phyloP scores from a whole-genome alignment of 257 asterid species.

The Anisodus tanguticus region DNA sequence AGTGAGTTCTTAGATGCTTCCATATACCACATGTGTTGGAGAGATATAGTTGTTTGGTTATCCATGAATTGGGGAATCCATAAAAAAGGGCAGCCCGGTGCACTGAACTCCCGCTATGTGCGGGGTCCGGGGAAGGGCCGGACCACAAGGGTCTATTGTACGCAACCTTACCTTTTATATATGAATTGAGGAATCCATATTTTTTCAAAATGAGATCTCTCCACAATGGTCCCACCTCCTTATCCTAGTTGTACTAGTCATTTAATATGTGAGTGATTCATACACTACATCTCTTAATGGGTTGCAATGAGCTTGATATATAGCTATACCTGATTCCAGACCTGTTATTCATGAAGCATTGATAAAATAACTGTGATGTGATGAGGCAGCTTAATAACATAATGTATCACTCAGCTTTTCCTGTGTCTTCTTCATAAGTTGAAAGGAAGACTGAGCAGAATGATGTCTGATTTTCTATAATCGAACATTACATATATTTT shows the following conservation, averaged over 20 bases:
- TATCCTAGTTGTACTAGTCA: neutral
- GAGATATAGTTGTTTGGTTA: constrained; percentile 9
- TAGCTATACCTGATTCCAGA: neutral
- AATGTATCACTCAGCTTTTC: constrained; percentile 10
- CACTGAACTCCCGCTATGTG: no score
- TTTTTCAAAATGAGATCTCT: neutral
- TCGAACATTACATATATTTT: constrained; percentile 1
- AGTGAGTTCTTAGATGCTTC: neutral
- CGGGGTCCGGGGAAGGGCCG: no score
- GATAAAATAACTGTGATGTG: constrained; percentile 19
- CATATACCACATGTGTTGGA: neutral
- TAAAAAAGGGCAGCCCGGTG: neutral
- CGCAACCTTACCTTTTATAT: no score
- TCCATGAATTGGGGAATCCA: constrained; percentile 9
- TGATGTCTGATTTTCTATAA: constrained; percentile 10
- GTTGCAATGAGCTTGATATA: constrained; percentile 4
- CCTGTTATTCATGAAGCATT: constrained; percentile 1
- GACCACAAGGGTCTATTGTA: no score
- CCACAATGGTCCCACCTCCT: neutral
- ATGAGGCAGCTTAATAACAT: neutral
- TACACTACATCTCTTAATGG: constrained; percentile 3
- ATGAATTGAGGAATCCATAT: neutral
- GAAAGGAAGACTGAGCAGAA: constrained; percentile 19
- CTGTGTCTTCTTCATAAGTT: neutral
- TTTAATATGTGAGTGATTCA: neutral